These are phyloP conservation scores for Aspergillus chevalieri DNA, from an alignment of 2,329 filamentous ascomycete species.

Conservation along the genomic window DNA sequence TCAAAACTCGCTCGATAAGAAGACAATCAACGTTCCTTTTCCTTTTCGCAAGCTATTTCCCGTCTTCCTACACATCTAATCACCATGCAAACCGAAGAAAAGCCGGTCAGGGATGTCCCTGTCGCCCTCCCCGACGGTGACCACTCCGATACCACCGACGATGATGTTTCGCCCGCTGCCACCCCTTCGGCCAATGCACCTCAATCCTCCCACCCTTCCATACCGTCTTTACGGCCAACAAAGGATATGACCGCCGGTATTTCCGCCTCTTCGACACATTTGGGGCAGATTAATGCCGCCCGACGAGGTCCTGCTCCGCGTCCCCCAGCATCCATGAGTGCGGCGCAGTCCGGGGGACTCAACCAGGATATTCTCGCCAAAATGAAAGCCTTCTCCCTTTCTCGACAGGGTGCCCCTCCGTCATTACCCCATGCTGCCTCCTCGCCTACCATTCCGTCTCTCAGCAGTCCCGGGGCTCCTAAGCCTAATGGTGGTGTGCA, in stretches of 20 bases:
- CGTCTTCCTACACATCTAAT: not conserved
- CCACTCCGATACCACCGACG: constrained; percentile 14
- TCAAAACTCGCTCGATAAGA: too few relatives aligned
- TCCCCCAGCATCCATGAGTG: constrained; percentile 28
- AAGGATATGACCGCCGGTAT: constrained; percentile 43
- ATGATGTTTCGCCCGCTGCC: constrained; percentile 13
- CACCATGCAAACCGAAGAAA: constrained; percentile 16
- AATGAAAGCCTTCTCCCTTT: constrained; percentile 64
- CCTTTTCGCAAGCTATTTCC: too few relatives aligned
- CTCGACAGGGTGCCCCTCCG: constrained; percentile 53
- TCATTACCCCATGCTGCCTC: constrained; percentile 27
- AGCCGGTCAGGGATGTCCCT: constrained; percentile 16
- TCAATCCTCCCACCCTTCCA: constrained; percentile 10
- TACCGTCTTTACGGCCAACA: constrained; percentile 22
- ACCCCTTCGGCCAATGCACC: constrained; percentile 29
- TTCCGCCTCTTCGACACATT: constrained; percentile 75
- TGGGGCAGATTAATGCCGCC: constrained; percentile 68
- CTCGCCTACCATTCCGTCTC: constrained; percentile 26
- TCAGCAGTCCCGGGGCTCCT: constrained; percentile 3
- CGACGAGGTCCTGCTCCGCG: constrained; percentile 38
- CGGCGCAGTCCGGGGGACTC: constrained; percentile 44
- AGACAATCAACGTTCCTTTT: too few relatives aligned
- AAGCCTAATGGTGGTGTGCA: constrained; percentile 3
- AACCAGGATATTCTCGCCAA: constrained; percentile 61
- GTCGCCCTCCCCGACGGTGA: constrained; percentile 15